Percentiles rank a stretch among this genome's conserved stretches.
These are phyloP conservation scores for Leccinum subtestaceum DNA, from an alignment of 768 basidiomycete genomes.

Conservation along the genomic window DNA sequence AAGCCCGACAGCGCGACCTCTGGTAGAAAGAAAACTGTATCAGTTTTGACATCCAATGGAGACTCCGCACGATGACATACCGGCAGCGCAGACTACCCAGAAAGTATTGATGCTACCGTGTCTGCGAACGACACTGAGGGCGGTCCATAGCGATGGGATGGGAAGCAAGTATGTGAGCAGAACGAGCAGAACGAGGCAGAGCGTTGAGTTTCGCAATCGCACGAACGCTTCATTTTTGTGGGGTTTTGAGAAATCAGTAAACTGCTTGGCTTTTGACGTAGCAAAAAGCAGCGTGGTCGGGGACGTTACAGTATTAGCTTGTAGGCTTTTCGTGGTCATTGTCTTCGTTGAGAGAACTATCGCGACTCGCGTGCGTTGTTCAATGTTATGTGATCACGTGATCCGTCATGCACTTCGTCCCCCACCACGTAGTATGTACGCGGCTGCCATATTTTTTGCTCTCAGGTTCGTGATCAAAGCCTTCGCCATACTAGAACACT, in stretches of 20 bases:
- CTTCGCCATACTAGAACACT: too few relatives aligned
- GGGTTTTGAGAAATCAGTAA: slow-evolving; percentile 33
- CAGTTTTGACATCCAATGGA: background rate
- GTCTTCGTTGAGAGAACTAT: background rate
- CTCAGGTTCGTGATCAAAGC: too few relatives aligned
- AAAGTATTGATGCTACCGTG: slow-evolving; percentile 2
- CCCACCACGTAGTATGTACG: too few relatives aligned
- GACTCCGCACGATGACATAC: slow-evolving; percentile 18
- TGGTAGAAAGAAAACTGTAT: slow-evolving; percentile 8
- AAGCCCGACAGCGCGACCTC: slow-evolving; percentile 32
- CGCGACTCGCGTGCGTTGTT: background rate
- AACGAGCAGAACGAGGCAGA: slow-evolving; percentile 31
- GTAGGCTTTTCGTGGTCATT: slow-evolving; percentile 12
- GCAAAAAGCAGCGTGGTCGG: slow-evolving; percentile 26
- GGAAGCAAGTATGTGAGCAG: slow-evolving; percentile 39
- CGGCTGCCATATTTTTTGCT: too few relatives aligned
- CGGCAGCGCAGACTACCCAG: slow-evolving; percentile 30
- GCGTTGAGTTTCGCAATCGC: slow-evolving; percentile 38
- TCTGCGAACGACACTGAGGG: slow-evolving; percentile 31
- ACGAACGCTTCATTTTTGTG: slow-evolving; percentile 36
- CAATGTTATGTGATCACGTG: background rate
- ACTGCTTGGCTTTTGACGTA: slow-evolving; percentile 17
- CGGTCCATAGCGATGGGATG: slow-evolving; percentile 37
- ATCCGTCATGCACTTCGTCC: background rate
- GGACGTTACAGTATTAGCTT: slow-evolving; percentile 9